Evolutionary conservation across 2,329 filamentous ascomycete species (phyloP).

Genomic region (Penicillium sp.): DNA sequence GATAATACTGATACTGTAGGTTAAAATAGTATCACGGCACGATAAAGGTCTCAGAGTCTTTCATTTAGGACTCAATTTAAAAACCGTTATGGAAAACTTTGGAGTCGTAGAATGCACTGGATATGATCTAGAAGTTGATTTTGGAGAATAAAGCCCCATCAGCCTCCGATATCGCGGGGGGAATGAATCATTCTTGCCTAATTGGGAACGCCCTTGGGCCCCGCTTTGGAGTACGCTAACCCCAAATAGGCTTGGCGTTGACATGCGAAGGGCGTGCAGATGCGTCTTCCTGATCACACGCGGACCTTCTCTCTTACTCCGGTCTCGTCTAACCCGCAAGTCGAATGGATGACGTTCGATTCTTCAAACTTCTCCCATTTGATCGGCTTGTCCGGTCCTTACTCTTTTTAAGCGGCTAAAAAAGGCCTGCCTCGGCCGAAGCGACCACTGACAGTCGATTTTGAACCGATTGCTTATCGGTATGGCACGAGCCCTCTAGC

Average conservation of each 20-base stretch:
- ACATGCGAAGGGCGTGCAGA: slow-evolving; percentile 32
- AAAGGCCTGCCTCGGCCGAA: background rate
- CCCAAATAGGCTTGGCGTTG: slow-evolving; percentile 28
- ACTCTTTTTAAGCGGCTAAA: background rate
- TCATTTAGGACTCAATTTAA: background rate
- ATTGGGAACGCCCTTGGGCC: background rate
- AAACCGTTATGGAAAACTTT: background rate
- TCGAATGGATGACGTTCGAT: slow-evolving; percentile 1
- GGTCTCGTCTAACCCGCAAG: slow-evolving; percentile 5
- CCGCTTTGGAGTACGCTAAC: background rate
- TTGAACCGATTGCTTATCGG: slow-evolving; percentile 16
- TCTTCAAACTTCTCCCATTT: background rate
- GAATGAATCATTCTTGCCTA: background rate
- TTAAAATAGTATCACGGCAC: background rate
- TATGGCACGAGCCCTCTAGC: slow-evolving; percentile 4
- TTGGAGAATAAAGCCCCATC: background rate
- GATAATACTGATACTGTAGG: no score
- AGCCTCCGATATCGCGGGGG: slow-evolving; percentile 13
- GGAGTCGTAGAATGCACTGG: background rate
- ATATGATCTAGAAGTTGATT: background rate
- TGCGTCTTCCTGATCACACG: slow-evolving; percentile 11
- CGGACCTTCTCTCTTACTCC: slow-evolving; percentile 5
- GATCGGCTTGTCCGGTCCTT: background rate
- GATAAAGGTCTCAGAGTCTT: background rate
- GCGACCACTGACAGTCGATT: slow-evolving; percentile 3